Conservation (phyloP, 139 green algal species). For the Ulvella scutata region DNA sequence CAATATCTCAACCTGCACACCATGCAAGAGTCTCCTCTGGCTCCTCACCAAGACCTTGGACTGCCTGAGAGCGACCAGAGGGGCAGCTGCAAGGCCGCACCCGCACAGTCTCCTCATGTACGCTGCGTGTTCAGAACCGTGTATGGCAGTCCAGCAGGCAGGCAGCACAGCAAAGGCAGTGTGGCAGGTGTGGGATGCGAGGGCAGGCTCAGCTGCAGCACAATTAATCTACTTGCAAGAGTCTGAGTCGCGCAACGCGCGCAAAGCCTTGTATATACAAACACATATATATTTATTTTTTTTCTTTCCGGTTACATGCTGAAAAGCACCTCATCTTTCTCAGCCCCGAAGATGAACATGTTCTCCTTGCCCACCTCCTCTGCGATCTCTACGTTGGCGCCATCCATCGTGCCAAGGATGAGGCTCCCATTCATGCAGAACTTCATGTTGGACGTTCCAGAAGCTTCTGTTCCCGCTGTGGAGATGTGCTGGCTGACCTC, state of each 20-base stretch:
- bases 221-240: too few species aligned
- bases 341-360: constrained; percentile 78
- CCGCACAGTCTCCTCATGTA: too few species aligned
- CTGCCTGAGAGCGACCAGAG: too few species aligned
- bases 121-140: too few species aligned
- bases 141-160: too few species aligned
- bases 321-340: constrained; percentile 34
- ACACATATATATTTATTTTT: neutral
- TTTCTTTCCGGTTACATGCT: neutral
- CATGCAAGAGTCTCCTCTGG: too few species aligned
- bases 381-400: constrained; percentile 97
- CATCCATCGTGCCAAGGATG: constrained; percentile 97
- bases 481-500: constrained; percentile 77
- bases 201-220: neutral
- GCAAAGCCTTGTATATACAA: neutral
- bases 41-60: too few species aligned
- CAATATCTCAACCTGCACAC: constrained; percentile 23
- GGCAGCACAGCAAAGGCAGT: neutral
- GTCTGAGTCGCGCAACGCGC: too few species aligned
- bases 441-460: constrained; percentile 98
- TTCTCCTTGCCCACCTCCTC: constrained; percentile 68
- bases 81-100: too few species aligned
- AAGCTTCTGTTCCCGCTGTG: constrained; percentile 81
- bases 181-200: neutral
- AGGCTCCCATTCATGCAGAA: constrained; percentile 96